Evolutionary conservation across 2,329 filamentous ascomycete species (phyloP), one percentile per base, ranked within the genome.

Genomic region (Penicillium polonicum): DNA sequence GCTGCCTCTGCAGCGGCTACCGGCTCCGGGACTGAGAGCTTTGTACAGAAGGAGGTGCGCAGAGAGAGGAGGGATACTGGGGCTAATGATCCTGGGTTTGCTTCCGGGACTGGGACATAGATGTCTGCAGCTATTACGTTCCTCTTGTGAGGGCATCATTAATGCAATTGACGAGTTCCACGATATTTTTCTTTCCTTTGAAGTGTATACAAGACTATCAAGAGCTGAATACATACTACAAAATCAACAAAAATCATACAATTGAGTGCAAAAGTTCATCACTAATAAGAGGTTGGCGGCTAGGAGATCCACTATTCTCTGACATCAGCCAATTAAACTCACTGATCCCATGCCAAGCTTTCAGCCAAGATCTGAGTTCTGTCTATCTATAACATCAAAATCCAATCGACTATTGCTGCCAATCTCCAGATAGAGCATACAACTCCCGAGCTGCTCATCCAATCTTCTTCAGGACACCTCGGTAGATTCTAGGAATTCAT

Each of bases 21-120:
- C 21, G 58, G 58, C 0, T 63, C 62, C 23, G 62, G 60, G 7
- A 66, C 59, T 19, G 68, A 67, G 8, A 60, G 48, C 4, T 43
- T 43, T 52, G 36, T 59, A 19, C 62, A 67, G 44, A 63, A 59
- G 48, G 69, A 72, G 25, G 49, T 54, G 35, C 65, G 65, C 19
- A 65, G 62, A 48, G 70, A 70, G 48, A 68, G 59, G 53, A 70
- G 58, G 33, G 64, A 70, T 54, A 46, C 52, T 39, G 52, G 55
- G 31, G 42, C 35, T 17, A 55, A 50, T 25, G 57, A 42, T 48
- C 52, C 42, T 46, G 39, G 50, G 3, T 41, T 43, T 35, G 48
- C 17, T 44, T 23, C 21, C 38, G 45, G 52, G 23, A 29, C 33
- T 35, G 48, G 41, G 23, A 29, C 27, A 48, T 57, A 57, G 50